Evolutionary conservation across 495 filamentous ascomycete genomes (phyloP), one percentile per base, ranked within the genome.

Genomic region (Neurospora sublineolata): DNA sequence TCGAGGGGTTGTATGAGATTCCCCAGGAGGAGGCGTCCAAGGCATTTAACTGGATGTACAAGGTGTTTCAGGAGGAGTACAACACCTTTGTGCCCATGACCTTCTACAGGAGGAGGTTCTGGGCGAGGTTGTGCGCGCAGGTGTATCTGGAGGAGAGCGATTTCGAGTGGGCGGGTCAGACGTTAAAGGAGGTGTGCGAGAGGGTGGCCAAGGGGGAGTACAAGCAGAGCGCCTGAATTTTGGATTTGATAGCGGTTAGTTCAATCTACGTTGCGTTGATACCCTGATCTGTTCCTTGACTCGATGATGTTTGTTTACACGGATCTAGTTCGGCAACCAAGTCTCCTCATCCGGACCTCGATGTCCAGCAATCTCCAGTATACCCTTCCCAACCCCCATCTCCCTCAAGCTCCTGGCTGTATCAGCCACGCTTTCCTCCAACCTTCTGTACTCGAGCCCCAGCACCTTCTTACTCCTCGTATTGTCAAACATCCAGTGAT

Each of bases 91-190:
- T 94, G 37, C 84, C 89, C 0, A 75, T 92, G 9, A 88, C 86
- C 68, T 80, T 80, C 10, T 90, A 93, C 77, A 82, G 79, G 3
- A 86, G 85, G 3, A 80, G 80, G 37, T 83, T 87, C 76, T 97
- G 91, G 92, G 84, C 84, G 5, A 82, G 94, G 37, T 74, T 97
- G 42, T 93, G 90, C 77, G 93, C 85, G 14, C 93, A 97, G 85
- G 83, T 93, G 0, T 98, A 92, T 80, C 77, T 97, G 42, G 92
- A 93, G 41, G 76, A 87, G 69, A 84, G 83, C 1, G 93, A 97
- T 82, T 96, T 96, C 75, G 88, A 90, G 78, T 92, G 89, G 88
- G 85, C 85, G 23, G 93, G 82, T 0, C 73, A 81, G 58, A 79
- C 86, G 39, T 76, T 96, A 76, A 86, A 86, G 77, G 83, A 85